Percentiles rank a stretch among this genome's conserved stretches.
phyloP scores from a whole-genome alignment of 768 basidiomycete genomes.

The Rhodotorula babjevae region DNA sequence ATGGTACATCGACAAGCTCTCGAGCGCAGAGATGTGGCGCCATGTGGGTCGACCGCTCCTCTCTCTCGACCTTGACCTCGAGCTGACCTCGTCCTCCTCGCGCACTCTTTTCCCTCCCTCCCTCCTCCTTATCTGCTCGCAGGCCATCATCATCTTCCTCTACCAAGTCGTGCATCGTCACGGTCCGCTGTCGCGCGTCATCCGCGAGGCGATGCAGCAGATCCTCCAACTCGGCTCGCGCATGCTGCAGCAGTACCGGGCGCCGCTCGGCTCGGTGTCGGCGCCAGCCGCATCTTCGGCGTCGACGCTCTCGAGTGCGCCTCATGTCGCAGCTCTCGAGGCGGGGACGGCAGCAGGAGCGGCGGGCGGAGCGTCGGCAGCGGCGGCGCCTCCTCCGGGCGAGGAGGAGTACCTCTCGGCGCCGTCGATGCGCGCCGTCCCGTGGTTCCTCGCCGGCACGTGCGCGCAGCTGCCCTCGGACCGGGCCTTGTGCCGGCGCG shows the following conservation, averaged over 20 bases:
- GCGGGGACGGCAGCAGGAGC: not conserved
- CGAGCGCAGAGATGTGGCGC: conserved; percentile 36
- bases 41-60: conserved; percentile 4
- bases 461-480: conserved; percentile 9
- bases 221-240: conserved; percentile 26
- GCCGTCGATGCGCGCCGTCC: conserved; percentile 20
- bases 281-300: no score
- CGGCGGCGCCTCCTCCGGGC: not conserved
- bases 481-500: conserved; percentile 23
- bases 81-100: no score
- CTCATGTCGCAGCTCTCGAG: no score
- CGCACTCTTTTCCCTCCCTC: no score
- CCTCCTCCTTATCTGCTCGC: not conserved
- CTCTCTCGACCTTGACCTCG: not conserved
- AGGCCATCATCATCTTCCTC: conserved; percentile 32
- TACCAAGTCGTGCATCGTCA: conserved; percentile 29
- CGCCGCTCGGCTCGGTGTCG: not conserved
- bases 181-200: conserved; percentile 15
- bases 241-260: conserved; percentile 6
- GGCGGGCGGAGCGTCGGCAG: no score
- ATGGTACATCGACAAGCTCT: conserved; percentile 13
- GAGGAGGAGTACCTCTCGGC: conserved; percentile 10
- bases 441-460: conserved; percentile 37
- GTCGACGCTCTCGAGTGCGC: no score
- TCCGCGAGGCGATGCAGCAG: conserved; percentile 14